Base-by-base conservation (phyloP, 192 early-diverging fungal species). In the Backusella psychrophila region DNA sequence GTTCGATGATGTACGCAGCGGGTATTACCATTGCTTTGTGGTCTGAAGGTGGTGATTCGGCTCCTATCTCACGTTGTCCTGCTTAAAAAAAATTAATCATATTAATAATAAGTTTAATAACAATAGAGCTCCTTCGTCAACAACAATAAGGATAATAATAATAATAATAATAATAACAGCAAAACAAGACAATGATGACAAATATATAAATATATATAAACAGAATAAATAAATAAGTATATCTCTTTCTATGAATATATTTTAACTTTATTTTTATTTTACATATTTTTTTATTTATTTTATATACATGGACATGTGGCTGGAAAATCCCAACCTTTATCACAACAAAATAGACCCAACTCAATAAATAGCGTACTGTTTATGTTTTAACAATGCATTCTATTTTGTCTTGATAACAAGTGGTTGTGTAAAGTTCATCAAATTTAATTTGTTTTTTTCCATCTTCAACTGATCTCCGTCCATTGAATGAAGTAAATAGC, bases 381-480 rank as follows among this genome's bases (percentile, higher is more conserved):
- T 21, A 52, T 23, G 8, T 56, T 56, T n/a, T 21, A n/a, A 56
- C 11, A 52, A 21, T 53, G 17, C n/a, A 53, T 68, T 68, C 9
- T 39, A 69, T 14, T 38, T 41, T 8, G 36, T 38, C 38, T 63
- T 63, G 56, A 63, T 29, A 63, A 63, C 2, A 29, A 96, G 80
- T 17, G 94, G 94, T 11, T 92, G 82, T 72, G 83, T 74, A 77
- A 95, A 94, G 23, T 93, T 93, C 78, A 96, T 96, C 63, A 97
- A 82, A 80, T 96, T 97, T 6, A 99, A 44, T 82, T 92, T 93
- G 83, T 97, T 97, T 34, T 79, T 89, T 80, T 89, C 83, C 41
- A 82, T 74, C 59, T 79, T 84, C 3, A 87, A 69, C 39, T 74
- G 78, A 11, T 83, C 77, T 23, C 34, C 76, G 7, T 78, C 70